phyloP scores from a whole-genome alignment of 495 filamentous ascomycete genomes.

The Xylaria flabelliformis region DNA sequence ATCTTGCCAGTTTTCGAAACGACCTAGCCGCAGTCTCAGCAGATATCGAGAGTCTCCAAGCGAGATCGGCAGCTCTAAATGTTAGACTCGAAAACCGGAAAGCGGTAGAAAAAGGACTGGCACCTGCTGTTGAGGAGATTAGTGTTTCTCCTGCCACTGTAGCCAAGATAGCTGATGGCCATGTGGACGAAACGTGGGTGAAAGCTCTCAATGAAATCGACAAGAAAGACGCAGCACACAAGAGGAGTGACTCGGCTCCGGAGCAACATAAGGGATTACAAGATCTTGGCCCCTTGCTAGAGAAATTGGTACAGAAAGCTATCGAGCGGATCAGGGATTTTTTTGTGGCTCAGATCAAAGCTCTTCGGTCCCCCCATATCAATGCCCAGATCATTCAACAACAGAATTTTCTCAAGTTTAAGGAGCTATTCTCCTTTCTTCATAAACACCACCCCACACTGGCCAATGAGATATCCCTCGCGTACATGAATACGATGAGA shows the following conservation, averaged over 20 bases:
- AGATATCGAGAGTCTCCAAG: slow-evolving; percentile 92
- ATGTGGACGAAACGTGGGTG: slow-evolving; percentile 90
- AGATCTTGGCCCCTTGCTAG: slow-evolving; percentile 84
- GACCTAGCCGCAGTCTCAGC: slow-evolving; percentile 90
- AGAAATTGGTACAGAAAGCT: slow-evolving; percentile 87
- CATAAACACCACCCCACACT: slow-evolving; percentile 76
- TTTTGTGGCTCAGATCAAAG: slow-evolving; percentile 90
- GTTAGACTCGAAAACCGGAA: slow-evolving; percentile 88
- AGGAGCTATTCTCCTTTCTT: slow-evolving; percentile 85
- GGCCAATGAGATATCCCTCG: slow-evolving; percentile 86
- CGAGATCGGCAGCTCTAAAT: slow-evolving; percentile 82
- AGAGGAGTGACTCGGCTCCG: slow-evolving; percentile 65
- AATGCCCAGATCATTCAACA: slow-evolving; percentile 97
- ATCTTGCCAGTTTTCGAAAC: slow-evolving; percentile 88
- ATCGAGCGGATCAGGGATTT: slow-evolving; percentile 93
- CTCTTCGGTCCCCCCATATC: slow-evolving; percentile 88
- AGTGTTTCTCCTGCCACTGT: slow-evolving; percentile 84
- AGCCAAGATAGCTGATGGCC: slow-evolving; percentile 81
- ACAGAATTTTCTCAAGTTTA: slow-evolving; percentile 83
- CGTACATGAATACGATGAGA: slow-evolving; percentile 97
- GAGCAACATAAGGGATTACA: slow-evolving; percentile 73
- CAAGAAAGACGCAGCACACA: slow-evolving; percentile 72
- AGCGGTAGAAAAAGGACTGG: slow-evolving; percentile 85
- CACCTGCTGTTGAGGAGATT: slow-evolving; percentile 90
- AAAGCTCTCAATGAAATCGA: slow-evolving; percentile 85